Base-by-base conservation (phyloP, 257 asterid genomes). In the Sherardia arvensis region DNA sequence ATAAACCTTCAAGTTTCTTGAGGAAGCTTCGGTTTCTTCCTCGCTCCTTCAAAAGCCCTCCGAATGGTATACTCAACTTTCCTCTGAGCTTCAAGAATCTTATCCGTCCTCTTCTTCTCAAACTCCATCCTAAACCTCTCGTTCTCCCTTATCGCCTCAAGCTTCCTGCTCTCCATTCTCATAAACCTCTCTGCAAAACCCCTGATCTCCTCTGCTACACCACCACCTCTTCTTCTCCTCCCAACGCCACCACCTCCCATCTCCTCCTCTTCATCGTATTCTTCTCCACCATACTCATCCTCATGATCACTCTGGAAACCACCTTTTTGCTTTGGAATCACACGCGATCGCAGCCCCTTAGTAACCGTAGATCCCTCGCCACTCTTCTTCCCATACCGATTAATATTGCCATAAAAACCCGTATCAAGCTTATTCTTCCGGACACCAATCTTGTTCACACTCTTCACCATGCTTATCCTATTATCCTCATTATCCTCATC, bases 71-170 rank as follows among this genome's bases (percentile, higher is more conserved):
- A 88, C 47, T 82, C 73, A 55, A 91, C 78, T 78, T 81, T 88
- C 79, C 86, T 82, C 64, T 86, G 95, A 2, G 88, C 83, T 17
- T 87, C 91, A 1, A 78, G 73, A 66, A 88, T 91, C 97, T 88
- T 91, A n/a, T 79, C 93, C 84, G 76, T 80, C 80, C 88, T 83
- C 84, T 81, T 88, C 78, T 78, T 83, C 79, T 91, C 96, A 94
- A 86, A 84, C 81, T 91, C 93, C 86, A 83, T 83, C 22, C 89
- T 54, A 23, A 36, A 69, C 77, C 80, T 85, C 74, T 85, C 86
- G 0, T 83, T 78, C 70, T 85, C 93, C 67, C 80, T 74, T 89
- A 84, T 79, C 95, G 80, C 82, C 81, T 88, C 97, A 32, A 91
- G 83, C 83, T 91, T 91, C 28, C 70, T 77, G 68, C 72, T 76